Conservation (phyloP, 345 rosid genomes). For the Citrus sinensis region DNA sequence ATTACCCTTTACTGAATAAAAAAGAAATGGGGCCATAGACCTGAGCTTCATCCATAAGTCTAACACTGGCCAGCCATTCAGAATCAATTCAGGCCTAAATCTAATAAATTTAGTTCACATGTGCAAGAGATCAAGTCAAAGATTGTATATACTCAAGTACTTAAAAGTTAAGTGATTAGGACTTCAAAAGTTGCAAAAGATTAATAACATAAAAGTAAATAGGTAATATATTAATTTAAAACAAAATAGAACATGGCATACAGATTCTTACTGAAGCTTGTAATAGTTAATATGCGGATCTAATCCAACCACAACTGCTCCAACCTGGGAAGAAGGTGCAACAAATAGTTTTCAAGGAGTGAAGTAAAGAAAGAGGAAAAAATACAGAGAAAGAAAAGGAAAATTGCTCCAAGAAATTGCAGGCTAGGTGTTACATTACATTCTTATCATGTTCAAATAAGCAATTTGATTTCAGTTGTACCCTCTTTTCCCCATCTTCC, state of each 20-base stretch:
- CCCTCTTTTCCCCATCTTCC: constrained; percentile 75
- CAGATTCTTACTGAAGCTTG: constrained; percentile 82
- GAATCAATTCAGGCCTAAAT: not conserved
- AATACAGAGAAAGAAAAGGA: not conserved
- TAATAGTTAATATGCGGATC: constrained; percentile 81
- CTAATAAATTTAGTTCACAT: not conserved
- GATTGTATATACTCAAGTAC: not conserved
- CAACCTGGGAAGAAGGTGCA: constrained; percentile 56
- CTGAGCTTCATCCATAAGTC: not conserved
- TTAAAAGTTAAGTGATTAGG: not conserved
- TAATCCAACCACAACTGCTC: constrained; percentile 91
- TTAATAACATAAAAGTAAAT: not conserved
- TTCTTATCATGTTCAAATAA: constrained; percentile 72
- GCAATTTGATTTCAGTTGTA: constrained; percentile 53
- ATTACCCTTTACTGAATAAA: not conserved
- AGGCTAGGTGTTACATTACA: constrained; percentile 42
- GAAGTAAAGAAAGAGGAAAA: not conserved
- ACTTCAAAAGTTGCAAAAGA: not conserved
- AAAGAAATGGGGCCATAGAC: not conserved
- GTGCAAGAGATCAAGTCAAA: not conserved
- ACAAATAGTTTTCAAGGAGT: constrained; percentile 16
- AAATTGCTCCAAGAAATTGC: constrained; percentile 3
- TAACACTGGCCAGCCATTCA: not conserved
- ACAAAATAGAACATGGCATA: not conserved
- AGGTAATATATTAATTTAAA: not conserved